These are phyloP conservation scores for Lenzites betulinus DNA, from an alignment of 768 basidiomycete species.

Conservation along the genomic window DNA sequence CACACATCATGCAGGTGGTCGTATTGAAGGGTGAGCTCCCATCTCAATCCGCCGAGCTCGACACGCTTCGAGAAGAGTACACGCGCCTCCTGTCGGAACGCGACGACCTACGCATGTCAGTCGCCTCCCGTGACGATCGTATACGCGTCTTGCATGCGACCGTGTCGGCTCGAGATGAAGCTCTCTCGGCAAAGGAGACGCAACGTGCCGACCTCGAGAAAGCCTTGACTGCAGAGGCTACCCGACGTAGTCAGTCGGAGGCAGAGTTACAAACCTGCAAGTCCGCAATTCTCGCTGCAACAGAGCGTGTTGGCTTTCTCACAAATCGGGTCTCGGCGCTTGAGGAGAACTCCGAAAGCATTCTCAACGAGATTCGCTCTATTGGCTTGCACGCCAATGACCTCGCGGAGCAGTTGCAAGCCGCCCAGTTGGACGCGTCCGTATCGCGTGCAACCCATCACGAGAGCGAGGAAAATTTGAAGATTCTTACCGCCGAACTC, in stretches of 20 bases:
- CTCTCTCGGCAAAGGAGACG: background rate
- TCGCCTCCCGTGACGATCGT: slow-evolving; percentile 4
- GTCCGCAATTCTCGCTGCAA: background rate
- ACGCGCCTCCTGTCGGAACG: slow-evolving; percentile 3
- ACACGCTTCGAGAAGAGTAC: slow-evolving; percentile 14
- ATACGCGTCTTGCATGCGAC: background rate
- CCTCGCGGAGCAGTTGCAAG: background rate
- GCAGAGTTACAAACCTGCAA: background rate
- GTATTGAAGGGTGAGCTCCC: background rate
- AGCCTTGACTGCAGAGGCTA: background rate
- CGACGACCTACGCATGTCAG: background rate
- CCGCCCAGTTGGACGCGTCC: background rate
- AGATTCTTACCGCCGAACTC: background rate
- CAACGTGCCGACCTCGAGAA: background rate
- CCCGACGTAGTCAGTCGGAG: background rate
- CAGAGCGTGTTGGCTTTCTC: background rate
- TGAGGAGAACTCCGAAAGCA: background rate
- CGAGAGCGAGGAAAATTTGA: background rate
- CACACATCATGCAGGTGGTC: background rate
- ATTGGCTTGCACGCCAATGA: background rate
- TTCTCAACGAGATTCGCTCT: background rate
- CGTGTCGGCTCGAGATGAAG: background rate
- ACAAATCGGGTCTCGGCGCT: background rate
- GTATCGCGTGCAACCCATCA: background rate
- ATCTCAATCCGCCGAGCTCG: background rate